Percentiles rank a stretch among this genome's conserved stretches.
Conservation (phyloP, 192 early-diverging fungal species). For the Diversispora eburnea region DNA sequence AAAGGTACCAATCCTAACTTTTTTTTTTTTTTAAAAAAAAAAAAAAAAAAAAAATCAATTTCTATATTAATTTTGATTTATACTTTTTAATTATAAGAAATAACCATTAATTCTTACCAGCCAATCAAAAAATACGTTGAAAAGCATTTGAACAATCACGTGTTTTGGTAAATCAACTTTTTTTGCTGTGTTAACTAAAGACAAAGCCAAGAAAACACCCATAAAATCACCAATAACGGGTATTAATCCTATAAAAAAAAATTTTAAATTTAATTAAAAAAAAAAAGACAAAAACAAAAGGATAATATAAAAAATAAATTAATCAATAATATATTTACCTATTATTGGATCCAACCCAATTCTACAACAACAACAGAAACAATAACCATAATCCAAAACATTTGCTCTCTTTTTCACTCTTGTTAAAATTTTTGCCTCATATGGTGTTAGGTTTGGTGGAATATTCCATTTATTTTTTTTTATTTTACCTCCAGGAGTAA, state of each 20-base stretch:
- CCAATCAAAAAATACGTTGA: constrained; percentile 52
- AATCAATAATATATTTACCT: constrained; percentile 3
- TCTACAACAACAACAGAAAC: background rate
- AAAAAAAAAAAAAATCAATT: background rate
- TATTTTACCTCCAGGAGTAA: background rate
- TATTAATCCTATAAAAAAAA: constrained; percentile 41
- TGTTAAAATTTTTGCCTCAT: constrained; percentile 18
- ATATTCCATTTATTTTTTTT: constrained; percentile 24
- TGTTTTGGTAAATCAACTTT: constrained; percentile 39
- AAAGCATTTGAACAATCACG: constrained; percentile 40
- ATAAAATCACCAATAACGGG: constrained; percentile 50
- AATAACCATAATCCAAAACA: constrained; percentile 8
- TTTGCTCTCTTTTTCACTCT: constrained; percentile 6
- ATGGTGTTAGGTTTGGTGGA: constrained; percentile 10
- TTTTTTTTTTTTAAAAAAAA: too few relatives aligned
- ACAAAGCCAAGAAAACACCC: constrained; percentile 37
- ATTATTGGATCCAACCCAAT: constrained; percentile 19
- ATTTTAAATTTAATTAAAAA: background rate
- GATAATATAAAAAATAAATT: background rate
- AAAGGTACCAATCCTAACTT: constrained; percentile 52
- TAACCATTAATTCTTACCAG: constrained; percentile 33
- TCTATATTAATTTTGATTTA: background rate
- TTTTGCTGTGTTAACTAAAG: constrained; percentile 39
- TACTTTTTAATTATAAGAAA: background rate
- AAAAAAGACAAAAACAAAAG: background rate